A percentile compares a stretch with the other conserved stretches of the same genome.
Evolutionary conservation across 2,329 filamentous ascomycete genomes (phyloP).

Genomic region (Fusarium acutatum): DNA sequence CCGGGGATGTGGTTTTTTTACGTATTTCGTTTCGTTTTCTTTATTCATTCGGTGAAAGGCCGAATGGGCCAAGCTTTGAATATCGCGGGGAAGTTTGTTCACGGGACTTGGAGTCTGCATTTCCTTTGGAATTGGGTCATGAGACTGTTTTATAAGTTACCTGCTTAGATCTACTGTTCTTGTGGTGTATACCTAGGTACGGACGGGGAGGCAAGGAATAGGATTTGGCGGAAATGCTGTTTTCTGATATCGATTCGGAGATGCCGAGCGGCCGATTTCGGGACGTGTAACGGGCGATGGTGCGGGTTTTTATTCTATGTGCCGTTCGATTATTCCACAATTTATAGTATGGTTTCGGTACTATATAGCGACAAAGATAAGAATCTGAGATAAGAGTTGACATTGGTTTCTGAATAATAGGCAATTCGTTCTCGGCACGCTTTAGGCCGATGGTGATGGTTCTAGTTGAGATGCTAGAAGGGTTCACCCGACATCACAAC

Average conservation of each 20-base stretch:
- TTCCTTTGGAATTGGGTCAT: background rate
- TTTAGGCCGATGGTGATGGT: background rate
- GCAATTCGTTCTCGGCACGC: background rate
- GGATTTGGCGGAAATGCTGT: background rate
- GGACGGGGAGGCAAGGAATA: no score
- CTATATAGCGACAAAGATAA: background rate
- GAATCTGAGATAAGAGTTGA: background rate
- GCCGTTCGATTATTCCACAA: background rate
- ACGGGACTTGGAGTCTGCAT: background rate
- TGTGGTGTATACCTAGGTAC: no score
- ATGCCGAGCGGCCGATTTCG: background rate
- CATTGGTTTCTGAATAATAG: background rate
- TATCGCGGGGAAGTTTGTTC: background rate
- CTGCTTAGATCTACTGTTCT: no score
- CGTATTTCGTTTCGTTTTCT: slow-evolving; percentile 15
- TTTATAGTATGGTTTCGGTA: background rate
- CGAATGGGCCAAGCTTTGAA: background rate
- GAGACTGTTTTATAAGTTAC: background rate
- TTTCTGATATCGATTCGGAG: background rate
- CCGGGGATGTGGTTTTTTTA: slow-evolving; percentile 12
- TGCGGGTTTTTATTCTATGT: background rate
- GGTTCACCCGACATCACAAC: background rate
- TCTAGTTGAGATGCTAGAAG: background rate
- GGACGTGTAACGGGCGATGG: background rate
- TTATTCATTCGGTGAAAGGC: slow-evolving; percentile 14